A percentile compares a stretch with the other conserved stretches of the same genome.
phyloP scores from a whole-genome alignment of 1,139 yeast genomes.

The Blastobotrys capitulatus region DNA sequence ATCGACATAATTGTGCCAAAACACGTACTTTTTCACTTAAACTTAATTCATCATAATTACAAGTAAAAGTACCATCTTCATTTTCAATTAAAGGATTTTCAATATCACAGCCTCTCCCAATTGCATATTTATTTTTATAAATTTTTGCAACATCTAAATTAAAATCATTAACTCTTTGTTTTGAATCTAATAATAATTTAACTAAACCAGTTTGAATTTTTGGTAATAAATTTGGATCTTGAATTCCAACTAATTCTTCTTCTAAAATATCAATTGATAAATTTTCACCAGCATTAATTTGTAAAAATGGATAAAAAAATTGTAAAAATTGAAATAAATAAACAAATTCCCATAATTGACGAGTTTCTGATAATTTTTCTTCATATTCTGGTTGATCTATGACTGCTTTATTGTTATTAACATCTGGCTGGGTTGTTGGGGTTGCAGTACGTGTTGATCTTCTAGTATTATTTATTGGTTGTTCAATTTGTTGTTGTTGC shows the following conservation, averaged over 20 bases:
- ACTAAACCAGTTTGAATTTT: constrained; percentile 16
- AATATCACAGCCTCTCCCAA: constrained; percentile 9
- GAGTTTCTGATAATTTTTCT: constrained; percentile 18
- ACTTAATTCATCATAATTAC: constrained; percentile 12
- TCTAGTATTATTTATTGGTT: too few species aligned
- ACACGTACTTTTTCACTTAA: constrained; percentile 18
- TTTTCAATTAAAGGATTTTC: constrained; percentile 6
- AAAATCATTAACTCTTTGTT: constrained; percentile 15
- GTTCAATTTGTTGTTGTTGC: background rate
- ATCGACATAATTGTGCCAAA: constrained; percentile 22
- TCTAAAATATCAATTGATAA: constrained; percentile 27
- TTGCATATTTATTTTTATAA: constrained; percentile 2
- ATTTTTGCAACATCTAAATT: constrained; percentile 15
- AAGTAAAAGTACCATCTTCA: background rate
- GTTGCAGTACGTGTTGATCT: too few species aligned
- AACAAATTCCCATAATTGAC: constrained; percentile 28
- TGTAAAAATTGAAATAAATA: constrained; percentile 25
- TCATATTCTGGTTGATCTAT: constrained; percentile 23
- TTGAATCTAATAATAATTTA: constrained; percentile 15
- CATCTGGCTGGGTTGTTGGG: background rate
- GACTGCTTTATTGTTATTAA: constrained; percentile 11
- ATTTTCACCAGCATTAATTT: constrained; percentile 18
- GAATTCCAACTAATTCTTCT: constrained; percentile 26
- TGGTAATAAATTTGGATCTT: constrained; percentile 15
- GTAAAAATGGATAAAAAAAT: constrained; percentile 23